phyloP scores from a whole-genome alignment of 2,329 filamentous ascomycete species.

The Lachnellula occidentalis region DNA sequence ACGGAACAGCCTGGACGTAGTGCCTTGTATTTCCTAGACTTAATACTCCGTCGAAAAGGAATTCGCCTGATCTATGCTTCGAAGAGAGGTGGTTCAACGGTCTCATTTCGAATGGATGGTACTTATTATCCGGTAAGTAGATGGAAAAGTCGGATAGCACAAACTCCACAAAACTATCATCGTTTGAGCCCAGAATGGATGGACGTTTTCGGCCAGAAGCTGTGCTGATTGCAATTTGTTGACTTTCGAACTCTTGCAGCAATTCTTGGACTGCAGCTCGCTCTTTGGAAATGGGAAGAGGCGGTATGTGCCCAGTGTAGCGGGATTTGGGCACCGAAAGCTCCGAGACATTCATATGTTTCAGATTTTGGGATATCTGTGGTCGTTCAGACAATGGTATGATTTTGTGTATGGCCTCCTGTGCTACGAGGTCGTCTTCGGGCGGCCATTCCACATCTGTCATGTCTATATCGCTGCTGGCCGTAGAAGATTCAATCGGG shows the following conservation, averaged over 20 bases:
- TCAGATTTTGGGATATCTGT: no score
- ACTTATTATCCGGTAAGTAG: conserved; percentile 37
- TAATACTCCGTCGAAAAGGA: conserved; percentile 58
- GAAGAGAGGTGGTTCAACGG: conserved; percentile 46
- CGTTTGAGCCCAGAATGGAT: not conserved
- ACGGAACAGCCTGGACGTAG: conserved; percentile 52
- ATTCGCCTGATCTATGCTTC: conserved; percentile 34
- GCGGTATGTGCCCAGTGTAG: conserved; percentile 9
- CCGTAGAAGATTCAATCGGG: not conserved
- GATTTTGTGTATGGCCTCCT: not conserved
- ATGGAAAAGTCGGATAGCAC: conserved; percentile 53
- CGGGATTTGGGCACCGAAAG: conserved; percentile 11
- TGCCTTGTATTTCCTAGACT: conserved; percentile 34
- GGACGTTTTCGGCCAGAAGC: not conserved
- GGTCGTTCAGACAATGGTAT: no score
- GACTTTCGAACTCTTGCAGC: not conserved
- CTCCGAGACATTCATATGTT: no score
- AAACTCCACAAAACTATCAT: conserved; percentile 36
- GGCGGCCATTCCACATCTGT: not conserved
- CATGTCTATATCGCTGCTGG: not conserved
- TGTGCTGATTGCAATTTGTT: not conserved
- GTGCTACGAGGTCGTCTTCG: not conserved
- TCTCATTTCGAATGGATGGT: conserved; percentile 45
- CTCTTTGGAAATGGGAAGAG: conserved; percentile 12
- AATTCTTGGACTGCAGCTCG: conserved; percentile 11